Evolutionary conservation across 495 filamentous ascomycete genomes (phyloP).

Genomic region (Gamarada debralockiae): DNA sequence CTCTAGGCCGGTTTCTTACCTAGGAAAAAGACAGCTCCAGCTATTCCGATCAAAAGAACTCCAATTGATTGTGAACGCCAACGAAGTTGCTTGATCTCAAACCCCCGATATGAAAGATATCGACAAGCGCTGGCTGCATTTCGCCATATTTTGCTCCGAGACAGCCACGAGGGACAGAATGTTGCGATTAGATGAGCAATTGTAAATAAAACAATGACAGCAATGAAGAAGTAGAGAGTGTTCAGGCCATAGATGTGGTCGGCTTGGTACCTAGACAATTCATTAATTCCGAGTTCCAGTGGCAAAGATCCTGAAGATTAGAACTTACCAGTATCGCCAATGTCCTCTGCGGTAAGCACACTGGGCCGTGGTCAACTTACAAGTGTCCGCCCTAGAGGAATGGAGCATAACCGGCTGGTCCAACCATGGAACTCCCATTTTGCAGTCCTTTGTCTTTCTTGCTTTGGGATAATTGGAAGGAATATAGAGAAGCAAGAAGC

Average conservation of each 20-base stretch:
- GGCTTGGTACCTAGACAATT: no score
- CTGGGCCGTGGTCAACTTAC: constrained; percentile 42
- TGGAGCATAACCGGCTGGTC: constrained; percentile 45
- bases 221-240: constrained; percentile 47
- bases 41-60: constrained; percentile 32
- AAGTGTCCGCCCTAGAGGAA: constrained; percentile 38
- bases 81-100: constrained; percentile 28
- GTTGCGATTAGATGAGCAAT: constrained; percentile 23
- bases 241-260: constrained; percentile 47
- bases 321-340: constrained; percentile 55
- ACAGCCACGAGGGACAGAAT: no score
- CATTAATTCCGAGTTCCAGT: no score
- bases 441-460: no score
- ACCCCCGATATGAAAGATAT: constrained; percentile 35
- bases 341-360: constrained; percentile 40
- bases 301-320: no score
- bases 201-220: constrained; percentile 41
- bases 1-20: constrained; percentile 22
- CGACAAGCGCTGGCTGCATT: no score
- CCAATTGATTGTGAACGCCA: constrained; percentile 44
- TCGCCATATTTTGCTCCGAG: no score
- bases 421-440: constrained; percentile 33
- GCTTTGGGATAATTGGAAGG: no score
- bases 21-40: constrained; percentile 44
- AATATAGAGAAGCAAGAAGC: no score